Conservation (phyloP, 768 basidiomycete genomes). For the Tylopilus intermedius region DNA sequence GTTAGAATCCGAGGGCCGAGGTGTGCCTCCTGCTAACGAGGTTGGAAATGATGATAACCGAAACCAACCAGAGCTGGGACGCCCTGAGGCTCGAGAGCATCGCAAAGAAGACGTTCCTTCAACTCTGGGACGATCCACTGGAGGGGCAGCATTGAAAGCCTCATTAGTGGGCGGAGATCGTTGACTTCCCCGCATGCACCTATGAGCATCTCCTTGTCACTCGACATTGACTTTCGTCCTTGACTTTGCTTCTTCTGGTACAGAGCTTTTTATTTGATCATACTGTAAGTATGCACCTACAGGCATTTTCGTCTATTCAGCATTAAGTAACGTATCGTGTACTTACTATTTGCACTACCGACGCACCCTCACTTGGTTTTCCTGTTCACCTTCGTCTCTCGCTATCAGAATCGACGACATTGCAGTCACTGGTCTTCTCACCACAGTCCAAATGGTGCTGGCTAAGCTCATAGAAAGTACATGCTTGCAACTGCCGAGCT, state of each 20-base stretch:
- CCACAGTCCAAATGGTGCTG: slow-evolving; percentile 3
- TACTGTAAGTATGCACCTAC: slow-evolving; percentile 5
- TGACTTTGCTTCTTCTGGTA: not conserved
- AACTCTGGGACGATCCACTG: slow-evolving; percentile 27
- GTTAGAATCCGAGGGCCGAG: slow-evolving; percentile 6
- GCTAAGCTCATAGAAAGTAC: slow-evolving; percentile 7
- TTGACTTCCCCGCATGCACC: slow-evolving; percentile 1
- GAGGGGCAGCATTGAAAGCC: slow-evolving; percentile 15
- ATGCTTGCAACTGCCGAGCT: not conserved
- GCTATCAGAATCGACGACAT: not conserved
- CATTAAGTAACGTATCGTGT: not conserved
- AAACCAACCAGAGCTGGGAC: slow-evolving; percentile 5
- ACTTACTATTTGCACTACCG: slow-evolving; percentile 2
- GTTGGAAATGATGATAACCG: slow-evolving; percentile 3
- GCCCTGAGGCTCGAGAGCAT: slow-evolving; percentile 2
- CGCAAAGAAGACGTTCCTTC: slow-evolving; percentile 19
- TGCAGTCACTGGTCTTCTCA: not conserved
- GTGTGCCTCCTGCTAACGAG: not conserved
- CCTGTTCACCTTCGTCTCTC: not conserved
- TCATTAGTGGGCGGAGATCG: not conserved
- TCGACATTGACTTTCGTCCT: not conserved
- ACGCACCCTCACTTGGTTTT: not conserved
- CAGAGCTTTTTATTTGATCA: slow-evolving; percentile 5
- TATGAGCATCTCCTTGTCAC: not conserved
- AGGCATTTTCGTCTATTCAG: not conserved